Percentiles rank a stretch among this genome's conserved stretches.
phyloP scores from a whole-genome alignment of 495 filamentous ascomycete species.

The Aspergillus sclerotioniger region DNA sequence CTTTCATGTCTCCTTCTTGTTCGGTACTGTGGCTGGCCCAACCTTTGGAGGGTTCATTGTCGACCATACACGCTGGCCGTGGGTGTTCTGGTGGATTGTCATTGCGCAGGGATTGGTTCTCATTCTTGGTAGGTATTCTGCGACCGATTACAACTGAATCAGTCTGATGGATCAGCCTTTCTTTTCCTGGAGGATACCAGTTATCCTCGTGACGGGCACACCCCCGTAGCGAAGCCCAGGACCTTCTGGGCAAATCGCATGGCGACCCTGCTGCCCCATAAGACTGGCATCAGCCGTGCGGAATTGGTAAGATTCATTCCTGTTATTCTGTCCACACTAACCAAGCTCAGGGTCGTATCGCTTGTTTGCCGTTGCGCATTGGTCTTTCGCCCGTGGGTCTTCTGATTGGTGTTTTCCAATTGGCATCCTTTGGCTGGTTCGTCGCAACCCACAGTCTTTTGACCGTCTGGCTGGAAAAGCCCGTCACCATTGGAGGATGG shows the following conservation, averaged over 20 bases:
- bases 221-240: constrained; percentile 3
- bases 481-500: constrained; percentile 34
- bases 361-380: constrained; percentile 29
- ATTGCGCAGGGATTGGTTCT: constrained; percentile 25
- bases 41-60: constrained; percentile 39
- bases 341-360: constrained; percentile 16
- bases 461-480: constrained; percentile 37
- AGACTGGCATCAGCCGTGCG: neutral
- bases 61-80: constrained; percentile 27
- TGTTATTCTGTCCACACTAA: neutral
- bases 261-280: constrained; percentile 15
- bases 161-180: constrained; percentile 18
- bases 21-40: constrained; percentile 25
- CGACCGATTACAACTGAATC: too few species aligned
- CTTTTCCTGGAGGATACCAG: constrained; percentile 39
- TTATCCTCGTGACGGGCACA: constrained; percentile 9
- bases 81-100: constrained; percentile 44
- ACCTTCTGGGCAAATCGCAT: constrained; percentile 28
- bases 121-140: constrained; percentile 15
- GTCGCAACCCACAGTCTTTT: constrained; percentile 32
- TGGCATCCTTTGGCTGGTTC: constrained; percentile 34
- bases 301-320: neutral
- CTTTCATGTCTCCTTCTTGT: constrained; percentile 22
- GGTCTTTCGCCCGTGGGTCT: constrained; percentile 30
- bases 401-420: constrained; percentile 25